A percentile compares a stretch with the other conserved stretches of the same genome.
Evolutionary conservation across 805 yeast species (phyloP).

Genomic region (Wickerhamomyces alni): DNA sequence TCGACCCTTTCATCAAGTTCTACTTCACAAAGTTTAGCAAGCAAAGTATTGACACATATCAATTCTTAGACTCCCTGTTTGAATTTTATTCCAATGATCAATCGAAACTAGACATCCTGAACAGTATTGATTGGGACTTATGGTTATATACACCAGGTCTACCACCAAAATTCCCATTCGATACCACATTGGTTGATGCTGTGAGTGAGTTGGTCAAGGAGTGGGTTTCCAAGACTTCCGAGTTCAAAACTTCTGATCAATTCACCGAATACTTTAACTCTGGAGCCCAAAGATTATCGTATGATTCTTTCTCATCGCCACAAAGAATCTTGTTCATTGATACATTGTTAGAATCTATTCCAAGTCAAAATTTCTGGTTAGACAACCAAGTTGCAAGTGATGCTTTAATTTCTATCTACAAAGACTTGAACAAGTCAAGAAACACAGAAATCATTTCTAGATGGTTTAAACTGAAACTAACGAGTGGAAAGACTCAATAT

Average conservation of each 20-base stretch:
- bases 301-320: constrained; percentile 53
- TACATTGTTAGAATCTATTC: constrained; percentile 46
- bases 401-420: constrained; percentile 32
- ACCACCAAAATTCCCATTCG: constrained; percentile 83
- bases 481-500: constrained; percentile 39
- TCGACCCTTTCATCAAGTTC: constrained; percentile 75
- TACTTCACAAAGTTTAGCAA: constrained; percentile 69
- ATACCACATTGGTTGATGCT: constrained; percentile 69
- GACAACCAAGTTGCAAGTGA: constrained; percentile 27
- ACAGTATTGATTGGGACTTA: constrained; percentile 71
- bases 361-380: constrained; percentile 34
- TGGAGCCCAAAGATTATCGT: constrained; percentile 26
- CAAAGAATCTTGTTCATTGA: constrained; percentile 80
- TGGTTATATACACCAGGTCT: constrained; percentile 83
- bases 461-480: constrained; percentile 64
- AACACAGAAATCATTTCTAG: constrained; percentile 82
- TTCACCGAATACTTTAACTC: constrained; percentile 11
- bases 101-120: constrained; percentile 45
- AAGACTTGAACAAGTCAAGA: constrained; percentile 37
- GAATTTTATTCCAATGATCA: constrained; percentile 44
- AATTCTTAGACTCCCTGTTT: constrained; percentile 71
- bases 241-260: constrained; percentile 9
- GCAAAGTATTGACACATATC: constrained; percentile 72
- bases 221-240: constrained; percentile 40
- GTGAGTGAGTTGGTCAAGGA: constrained; percentile 58